Evolutionary conservation across 1,139 yeast genomes (phyloP), one percentile per base, ranked within the genome.

Genomic region (Eremothecium sinecaudum): DNA sequence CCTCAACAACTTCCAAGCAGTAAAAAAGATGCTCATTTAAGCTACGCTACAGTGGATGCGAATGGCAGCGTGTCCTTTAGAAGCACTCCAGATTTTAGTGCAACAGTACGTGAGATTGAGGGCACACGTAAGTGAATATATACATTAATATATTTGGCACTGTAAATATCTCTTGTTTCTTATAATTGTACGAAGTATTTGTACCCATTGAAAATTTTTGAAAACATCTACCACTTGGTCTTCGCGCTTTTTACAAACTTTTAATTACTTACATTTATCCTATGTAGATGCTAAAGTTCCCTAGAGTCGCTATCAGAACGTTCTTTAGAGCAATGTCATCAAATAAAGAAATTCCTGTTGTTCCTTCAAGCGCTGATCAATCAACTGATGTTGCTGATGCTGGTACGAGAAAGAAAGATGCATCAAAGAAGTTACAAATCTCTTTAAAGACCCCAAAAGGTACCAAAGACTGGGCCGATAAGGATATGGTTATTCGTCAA

Each of bases 391-490:
- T 18, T 32, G 28, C 36, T 13, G 19, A 38, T 23, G 29, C 36
- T 17, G 38, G 41, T 17, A 34, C 40, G 17, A 36, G 40, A 27
- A 41, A 39, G 31, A 39, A 41, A 36, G n/a, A n/a, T n/a, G n/a
- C n/a, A n/a, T n/a, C n/a, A n/a, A n/a, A 56, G 48, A 67, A 58
- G 50, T 55, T 62, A 32, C 74, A 69, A 45, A 83, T 81, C 58
- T 71, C 80, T 42, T 69, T 90, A 54, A 90, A 90, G 61, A 84
- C 94, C 31, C 97, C 98, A 36, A 90, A 87, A 60, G 98, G 98
- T 45, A 90, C 98, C 49, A 82, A 82, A 58, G 98, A 90, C 60
- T 90, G 98, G 98, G 81, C 94, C 45, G 98, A 90, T 50, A 81
- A 81, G 59, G 98, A 90, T 59, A 90, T 90, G 97, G 79, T 84